Percentiles rank a stretch among this genome's conserved stretches.
Evolutionary conservation across 441 rosid species (phyloP).

Genomic region (Adansonia rubrostipa): DNA sequence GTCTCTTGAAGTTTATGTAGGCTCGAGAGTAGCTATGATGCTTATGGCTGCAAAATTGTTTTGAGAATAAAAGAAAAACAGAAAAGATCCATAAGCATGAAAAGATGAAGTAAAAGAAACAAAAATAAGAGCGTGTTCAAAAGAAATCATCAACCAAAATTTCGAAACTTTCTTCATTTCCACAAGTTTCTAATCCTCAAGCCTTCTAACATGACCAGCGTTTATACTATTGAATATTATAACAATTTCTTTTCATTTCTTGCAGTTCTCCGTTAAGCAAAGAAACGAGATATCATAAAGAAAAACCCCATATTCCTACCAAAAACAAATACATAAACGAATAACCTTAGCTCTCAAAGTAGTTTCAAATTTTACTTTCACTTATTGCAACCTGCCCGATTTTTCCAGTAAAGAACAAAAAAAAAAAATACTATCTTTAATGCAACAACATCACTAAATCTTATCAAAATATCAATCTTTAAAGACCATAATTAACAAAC

Average conservation of each 20-base stretch:
- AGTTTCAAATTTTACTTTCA: slow-evolving; percentile 5
- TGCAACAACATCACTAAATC: too few species aligned
- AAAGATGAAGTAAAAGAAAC: neutral
- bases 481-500: neutral
- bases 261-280: neutral
- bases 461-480: too few species aligned
- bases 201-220: neutral
- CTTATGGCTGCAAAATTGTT: slow-evolving; percentile 53
- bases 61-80: neutral
- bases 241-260: neutral
- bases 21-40: slow-evolving; percentile 68
- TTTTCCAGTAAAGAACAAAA: neutral
- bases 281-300: neutral
- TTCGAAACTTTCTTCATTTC: neutral
- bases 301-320: neutral
- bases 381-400: neutral
- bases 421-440: neutral
- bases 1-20: slow-evolving; percentile 66
- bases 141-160: neutral
- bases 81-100: neutral
- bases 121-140: slow-evolving; percentile 1
- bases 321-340: neutral
- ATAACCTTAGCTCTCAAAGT: neutral
- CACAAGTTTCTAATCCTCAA: neutral
- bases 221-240: neutral